A percentile compares a stretch with the other conserved stretches of the same genome.
Evolutionary conservation across 805 yeast species (phyloP).

Genomic region (Candida glaebosa): DNA sequence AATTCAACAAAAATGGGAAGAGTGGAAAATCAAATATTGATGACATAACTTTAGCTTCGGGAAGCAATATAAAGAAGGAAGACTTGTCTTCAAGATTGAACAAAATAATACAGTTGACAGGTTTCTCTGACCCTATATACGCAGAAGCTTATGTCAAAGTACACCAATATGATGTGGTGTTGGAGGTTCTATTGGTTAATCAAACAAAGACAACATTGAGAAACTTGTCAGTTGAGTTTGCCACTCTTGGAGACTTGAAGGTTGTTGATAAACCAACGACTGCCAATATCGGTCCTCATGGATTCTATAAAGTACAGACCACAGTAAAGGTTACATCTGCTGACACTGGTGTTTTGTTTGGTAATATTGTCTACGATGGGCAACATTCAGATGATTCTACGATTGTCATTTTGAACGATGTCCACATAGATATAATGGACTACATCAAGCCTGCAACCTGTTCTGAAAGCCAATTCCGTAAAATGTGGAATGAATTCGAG

Average conservation of each 20-base stretch:
- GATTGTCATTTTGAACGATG: conserved; percentile 88
- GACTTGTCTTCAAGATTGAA: conserved; percentile 74
- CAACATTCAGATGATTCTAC: conserved; percentile 87
- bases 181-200: conserved; percentile 90
- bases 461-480: conserved; percentile 84
- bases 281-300: conserved; percentile 94
- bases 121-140: conserved; percentile 95
- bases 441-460: conserved; percentile 94
- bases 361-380: conserved; percentile 95
- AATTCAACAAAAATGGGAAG: conserved; percentile 48
- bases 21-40: conserved; percentile 36
- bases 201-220: conserved; percentile 90
- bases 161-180: conserved; percentile 94
- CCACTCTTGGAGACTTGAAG: conserved; percentile 92
- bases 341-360: conserved; percentile 97
- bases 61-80: conserved; percentile 48
- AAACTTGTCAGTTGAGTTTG: conserved; percentile 90
- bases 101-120: conserved; percentile 92
- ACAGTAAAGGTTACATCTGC: conserved; percentile 95
- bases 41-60: conserved; percentile 54
- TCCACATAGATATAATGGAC: conserved; percentile 95
- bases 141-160: conserved; percentile 96
- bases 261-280: conserved; percentile 89
- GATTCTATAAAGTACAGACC: conserved; percentile 84
- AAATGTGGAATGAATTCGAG: conserved; percentile 99